Conservation (phyloP, 192 early-diverging fungal genomes). For the Coemansia sp. region DNA sequence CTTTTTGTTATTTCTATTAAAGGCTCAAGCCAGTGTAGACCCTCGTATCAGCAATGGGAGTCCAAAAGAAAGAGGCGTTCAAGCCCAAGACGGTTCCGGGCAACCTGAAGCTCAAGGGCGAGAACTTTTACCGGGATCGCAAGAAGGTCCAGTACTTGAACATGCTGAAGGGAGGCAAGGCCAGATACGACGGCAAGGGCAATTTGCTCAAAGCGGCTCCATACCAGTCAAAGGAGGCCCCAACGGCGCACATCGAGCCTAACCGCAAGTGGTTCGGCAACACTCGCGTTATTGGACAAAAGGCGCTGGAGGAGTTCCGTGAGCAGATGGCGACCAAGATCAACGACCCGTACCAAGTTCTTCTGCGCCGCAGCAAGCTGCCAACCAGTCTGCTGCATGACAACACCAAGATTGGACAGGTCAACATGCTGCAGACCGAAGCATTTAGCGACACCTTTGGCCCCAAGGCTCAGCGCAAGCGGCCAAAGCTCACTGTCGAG, state of each 20-base stretch:
- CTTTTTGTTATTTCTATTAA: background rate
- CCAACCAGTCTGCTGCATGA: constrained; percentile 89
- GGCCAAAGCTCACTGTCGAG: constrained; percentile 78
- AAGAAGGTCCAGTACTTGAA: constrained; percentile 91
- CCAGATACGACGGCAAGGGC: constrained; percentile 82
- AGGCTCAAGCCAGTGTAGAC: background rate
- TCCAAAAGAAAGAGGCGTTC: constrained; percentile 56
- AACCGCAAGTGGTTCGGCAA: constrained; percentile 99
- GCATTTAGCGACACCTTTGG: constrained; percentile 93
- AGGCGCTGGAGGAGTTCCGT: constrained; percentile 90
- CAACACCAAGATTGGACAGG: constrained; percentile 66
- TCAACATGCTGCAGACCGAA: constrained; percentile 96
- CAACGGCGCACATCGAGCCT: constrained; percentile 83
- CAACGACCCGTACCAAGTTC: constrained; percentile 94
- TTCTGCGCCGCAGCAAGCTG: constrained; percentile 92
- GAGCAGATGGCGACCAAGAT: constrained; percentile 82
- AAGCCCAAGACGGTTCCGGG: constrained; percentile 55
- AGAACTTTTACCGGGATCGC: constrained; percentile 98
- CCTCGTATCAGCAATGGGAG: constrained; percentile 29
- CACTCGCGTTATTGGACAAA: constrained; percentile 94
- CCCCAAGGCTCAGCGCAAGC: constrained; percentile 91
- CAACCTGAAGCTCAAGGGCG: constrained; percentile 88
- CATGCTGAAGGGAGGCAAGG: constrained; percentile 88
- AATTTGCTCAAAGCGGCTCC: constrained; percentile 89
- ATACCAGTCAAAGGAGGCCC: constrained; percentile 80